These are phyloP conservation scores for Lodderomyces orthopsilosis DNA, from an alignment of 1,139 yeast species.

Conservation along the genomic window DNA sequence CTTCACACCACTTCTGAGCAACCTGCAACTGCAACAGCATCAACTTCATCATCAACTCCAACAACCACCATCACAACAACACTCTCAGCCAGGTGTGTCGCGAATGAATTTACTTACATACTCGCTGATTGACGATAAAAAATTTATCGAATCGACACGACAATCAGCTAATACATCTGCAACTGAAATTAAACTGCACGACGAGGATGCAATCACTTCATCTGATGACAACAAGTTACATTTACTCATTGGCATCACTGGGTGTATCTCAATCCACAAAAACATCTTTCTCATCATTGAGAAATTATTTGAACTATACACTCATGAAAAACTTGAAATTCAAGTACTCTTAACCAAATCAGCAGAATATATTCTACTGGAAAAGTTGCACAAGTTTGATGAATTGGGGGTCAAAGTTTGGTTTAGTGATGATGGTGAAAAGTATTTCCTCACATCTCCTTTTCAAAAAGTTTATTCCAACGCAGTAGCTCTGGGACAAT, in stretches of 20 bases:
- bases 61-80: background rate
- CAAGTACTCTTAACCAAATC: conserved; percentile 27
- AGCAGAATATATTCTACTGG: conserved; percentile 28
- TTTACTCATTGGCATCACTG: conserved; percentile 28
- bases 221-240: conserved; percentile 20
- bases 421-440: conserved; percentile 26
- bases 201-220: conserved; percentile 3
- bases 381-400: conserved; percentile 25
- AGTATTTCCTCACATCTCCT: conserved; percentile 18
- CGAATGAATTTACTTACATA: conserved; percentile 18
- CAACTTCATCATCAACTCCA: background rate
- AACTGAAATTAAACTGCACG: conserved; percentile 4
- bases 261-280: conserved; percentile 26
- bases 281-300: conserved; percentile 27
- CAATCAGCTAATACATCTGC: conserved; percentile 8
- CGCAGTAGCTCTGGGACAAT: conserved; percentile 11
- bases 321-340: conserved; percentile 23
- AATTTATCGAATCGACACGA: conserved; percentile 14
- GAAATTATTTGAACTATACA: conserved; percentile 26
- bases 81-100: conserved; percentile 3
- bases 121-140: conserved; percentile 14
- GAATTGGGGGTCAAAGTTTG: conserved; percentile 27
- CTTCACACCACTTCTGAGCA: background rate
- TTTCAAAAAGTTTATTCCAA: conserved; percentile 14
- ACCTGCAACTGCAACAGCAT: background rate